Evolutionary conservation across 768 basidiomycete species (phyloP).

Genomic region (Austroboletus festivus): DNA sequence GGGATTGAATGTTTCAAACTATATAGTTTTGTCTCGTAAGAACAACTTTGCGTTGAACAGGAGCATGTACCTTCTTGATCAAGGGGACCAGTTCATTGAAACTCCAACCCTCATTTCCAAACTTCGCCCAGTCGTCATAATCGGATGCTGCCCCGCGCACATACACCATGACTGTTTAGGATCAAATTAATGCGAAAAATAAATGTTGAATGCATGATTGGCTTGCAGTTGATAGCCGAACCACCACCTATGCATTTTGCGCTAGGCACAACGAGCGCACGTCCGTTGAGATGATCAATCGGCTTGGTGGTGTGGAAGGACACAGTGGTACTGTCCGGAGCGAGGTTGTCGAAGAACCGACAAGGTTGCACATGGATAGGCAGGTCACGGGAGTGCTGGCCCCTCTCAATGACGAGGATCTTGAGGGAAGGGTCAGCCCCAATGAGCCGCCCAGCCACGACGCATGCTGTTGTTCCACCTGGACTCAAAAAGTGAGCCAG

Average conservation of each 20-base stretch:
- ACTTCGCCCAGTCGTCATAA: slow-evolving; percentile 27
- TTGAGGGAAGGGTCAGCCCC: slow-evolving; percentile 24
- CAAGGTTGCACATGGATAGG: slow-evolving; percentile 21
- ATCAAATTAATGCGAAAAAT: background rate
- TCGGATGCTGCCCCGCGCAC: slow-evolving; percentile 26
- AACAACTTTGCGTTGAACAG: background rate
- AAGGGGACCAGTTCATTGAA: slow-evolving; percentile 25
- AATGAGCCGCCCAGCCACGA: slow-evolving; percentile 28
- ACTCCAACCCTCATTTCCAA: slow-evolving; percentile 25
- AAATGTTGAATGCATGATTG: background rate
- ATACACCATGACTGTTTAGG: slow-evolving; percentile 15
- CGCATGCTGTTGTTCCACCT: slow-evolving; percentile 28
- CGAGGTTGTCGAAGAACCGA: slow-evolving; percentile 13
- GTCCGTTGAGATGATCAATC: slow-evolving; percentile 12
- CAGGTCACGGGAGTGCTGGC: slow-evolving; percentile 19
- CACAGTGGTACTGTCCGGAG: slow-evolving; percentile 16
- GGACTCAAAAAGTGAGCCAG: background rate
- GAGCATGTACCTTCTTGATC: slow-evolving; percentile 17
- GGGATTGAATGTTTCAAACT: slow-evolving; percentile 35
- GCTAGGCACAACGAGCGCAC: slow-evolving; percentile 7
- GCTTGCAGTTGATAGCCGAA: slow-evolving; percentile 34
- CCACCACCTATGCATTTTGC: slow-evolving; percentile 53
- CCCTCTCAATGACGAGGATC: slow-evolving; percentile 16
- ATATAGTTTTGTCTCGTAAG: background rate
- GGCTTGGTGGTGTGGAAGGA: slow-evolving; percentile 10